Conservation (phyloP, 352 stramenopile species). For the Globisporangium apiculatum region DNA sequence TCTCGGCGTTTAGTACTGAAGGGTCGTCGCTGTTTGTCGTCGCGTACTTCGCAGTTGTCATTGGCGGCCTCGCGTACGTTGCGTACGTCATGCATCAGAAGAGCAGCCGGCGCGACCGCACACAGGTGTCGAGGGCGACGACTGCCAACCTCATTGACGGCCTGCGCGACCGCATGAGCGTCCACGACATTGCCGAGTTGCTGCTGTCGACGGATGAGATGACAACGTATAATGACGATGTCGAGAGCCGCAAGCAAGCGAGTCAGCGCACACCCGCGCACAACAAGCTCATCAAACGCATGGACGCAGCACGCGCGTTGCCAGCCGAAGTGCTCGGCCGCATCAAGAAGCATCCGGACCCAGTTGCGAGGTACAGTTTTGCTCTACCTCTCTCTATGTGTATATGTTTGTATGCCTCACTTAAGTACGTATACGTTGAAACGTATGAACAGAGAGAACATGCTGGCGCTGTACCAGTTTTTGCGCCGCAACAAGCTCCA, state of each 20-base stretch:
- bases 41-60: conserved; percentile 59
- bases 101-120: conserved; percentile 49
- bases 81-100: conserved; percentile 56
- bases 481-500: conserved; percentile 61
- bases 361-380: conserved; percentile 30
- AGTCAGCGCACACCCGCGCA: conserved; percentile 54
- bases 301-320: conserved; percentile 60
- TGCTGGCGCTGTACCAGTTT: conserved; percentile 79
- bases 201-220: conserved; percentile 75
- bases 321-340: conserved; percentile 47
- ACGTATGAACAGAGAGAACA: conserved; percentile 44
- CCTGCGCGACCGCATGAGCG: conserved; percentile 66
- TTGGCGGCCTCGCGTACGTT: conserved; percentile 50
- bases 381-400: too few relatives aligned
- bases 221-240: conserved; percentile 27
- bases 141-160: conserved; percentile 33
- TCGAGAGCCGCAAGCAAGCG: conserved; percentile 33
- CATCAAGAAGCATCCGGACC: conserved; percentile 75
- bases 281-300: conserved; percentile 80
- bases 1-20: conserved; percentile 37
- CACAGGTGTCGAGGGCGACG: conserved; percentile 49
- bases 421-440: conserved; percentile 1
- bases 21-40: conserved; percentile 57
- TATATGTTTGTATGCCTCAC: background rate
- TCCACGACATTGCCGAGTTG: conserved; percentile 75